phyloP scores from a whole-genome alignment of 1,139 yeast species.

The Candida albicans region DNA sequence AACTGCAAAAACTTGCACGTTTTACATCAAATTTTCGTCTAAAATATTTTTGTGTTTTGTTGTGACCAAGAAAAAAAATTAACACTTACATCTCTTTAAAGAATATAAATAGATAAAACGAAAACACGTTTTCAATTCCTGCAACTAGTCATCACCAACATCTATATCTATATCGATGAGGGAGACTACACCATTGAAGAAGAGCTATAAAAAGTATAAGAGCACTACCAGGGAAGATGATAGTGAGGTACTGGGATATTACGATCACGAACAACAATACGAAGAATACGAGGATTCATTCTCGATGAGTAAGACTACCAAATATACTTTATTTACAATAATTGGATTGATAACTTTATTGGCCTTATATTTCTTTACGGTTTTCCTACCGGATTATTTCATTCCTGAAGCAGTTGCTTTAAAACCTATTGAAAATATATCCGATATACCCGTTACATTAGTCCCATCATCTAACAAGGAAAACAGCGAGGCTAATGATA shows the following conservation, averaged over 20 bases:
- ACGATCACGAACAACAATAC: background rate
- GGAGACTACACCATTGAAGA: background rate
- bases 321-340: slow-evolving; percentile 11
- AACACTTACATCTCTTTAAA: no score
- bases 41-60: no score
- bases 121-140: no score
- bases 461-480: background rate
- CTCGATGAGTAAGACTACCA: slow-evolving; percentile 9
- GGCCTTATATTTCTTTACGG: slow-evolving; percentile 31
- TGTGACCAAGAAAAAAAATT: no score
- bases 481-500: background rate
- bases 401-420: slow-evolving; percentile 36
- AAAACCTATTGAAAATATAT: slow-evolving; percentile 27
- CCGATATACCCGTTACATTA: slow-evolving; percentile 25
- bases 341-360: slow-evolving; percentile 21
- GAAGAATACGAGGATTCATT: background rate
- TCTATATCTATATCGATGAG: background rate
- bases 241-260: background rate
- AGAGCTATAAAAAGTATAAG: background rate
- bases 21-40: no score
- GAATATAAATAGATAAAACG: no score
- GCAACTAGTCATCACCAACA: no score
- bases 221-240: background rate
- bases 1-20: no score
- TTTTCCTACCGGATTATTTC: slow-evolving; percentile 33